These are phyloP conservation scores for Posidonia australis DNA, from an alignment of 106 monocot genomes.

Conservation along the genomic window DNA sequence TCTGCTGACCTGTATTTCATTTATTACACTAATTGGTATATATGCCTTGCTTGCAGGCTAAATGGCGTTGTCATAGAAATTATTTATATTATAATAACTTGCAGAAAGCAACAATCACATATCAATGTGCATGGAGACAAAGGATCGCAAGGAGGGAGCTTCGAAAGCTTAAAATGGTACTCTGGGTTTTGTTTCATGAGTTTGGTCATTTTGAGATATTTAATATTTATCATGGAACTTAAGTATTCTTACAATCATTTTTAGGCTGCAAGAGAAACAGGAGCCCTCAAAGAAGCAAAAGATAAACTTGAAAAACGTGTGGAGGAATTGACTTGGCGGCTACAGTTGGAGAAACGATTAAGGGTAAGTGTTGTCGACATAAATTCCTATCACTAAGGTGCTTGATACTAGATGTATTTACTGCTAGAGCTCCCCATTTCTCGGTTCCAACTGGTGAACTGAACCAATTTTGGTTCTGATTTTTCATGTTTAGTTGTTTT, in stretches of 20 bases:
- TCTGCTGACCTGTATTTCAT: too few species aligned
- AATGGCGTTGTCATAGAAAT: constrained; percentile 68
- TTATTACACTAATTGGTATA: background rate
- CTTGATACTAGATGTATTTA: background rate
- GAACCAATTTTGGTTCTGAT: too few species aligned
- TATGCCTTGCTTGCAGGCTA: constrained; percentile 28
- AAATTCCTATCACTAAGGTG: background rate
- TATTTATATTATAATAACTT: constrained; percentile 49
- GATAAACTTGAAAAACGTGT: constrained; percentile 90
- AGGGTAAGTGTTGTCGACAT: constrained; percentile 35
- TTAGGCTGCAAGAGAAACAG: constrained; percentile 85
- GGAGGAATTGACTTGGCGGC: constrained; percentile 75
- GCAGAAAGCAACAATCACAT: constrained; percentile 46
- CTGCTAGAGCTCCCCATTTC: too few species aligned
- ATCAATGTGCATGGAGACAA: constrained; percentile 89
- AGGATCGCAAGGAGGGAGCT: constrained; percentile 78
- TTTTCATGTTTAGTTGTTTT: too few species aligned
- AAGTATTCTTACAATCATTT: background rate
- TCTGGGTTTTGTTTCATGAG: background rate
- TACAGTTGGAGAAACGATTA: constrained; percentile 65
- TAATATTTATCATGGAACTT: constrained; percentile 5
- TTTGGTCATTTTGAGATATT: background rate
- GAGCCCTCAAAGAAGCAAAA: constrained; percentile 90
- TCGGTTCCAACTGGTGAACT: too few species aligned
- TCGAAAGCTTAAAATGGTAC: constrained; percentile 76